Percentiles rank a stretch among this genome's conserved stretches.
phyloP scores from a whole-genome alignment of 208 protist genomes.

The Trypanosoma mega region DNA sequence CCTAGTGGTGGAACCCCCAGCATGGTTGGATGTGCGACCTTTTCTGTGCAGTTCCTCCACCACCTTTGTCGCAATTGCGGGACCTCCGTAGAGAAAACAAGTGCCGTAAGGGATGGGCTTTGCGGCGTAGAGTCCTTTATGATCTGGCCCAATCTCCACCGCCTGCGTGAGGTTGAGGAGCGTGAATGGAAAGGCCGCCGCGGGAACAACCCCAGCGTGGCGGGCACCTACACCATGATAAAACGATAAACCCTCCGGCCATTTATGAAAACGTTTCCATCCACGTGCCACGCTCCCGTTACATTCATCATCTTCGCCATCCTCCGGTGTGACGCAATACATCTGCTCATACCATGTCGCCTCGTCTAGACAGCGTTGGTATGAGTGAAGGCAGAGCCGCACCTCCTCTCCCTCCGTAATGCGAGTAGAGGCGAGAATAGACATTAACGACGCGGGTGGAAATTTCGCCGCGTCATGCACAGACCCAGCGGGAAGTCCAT shows the following conservation, averaged over 20 bases:
- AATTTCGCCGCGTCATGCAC: conserved; percentile 12
- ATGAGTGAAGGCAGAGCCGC: conserved; percentile 71
- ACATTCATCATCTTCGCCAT: neutral
- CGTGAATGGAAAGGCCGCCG: conserved; percentile 76
- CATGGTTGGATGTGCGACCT: too few relatives aligned
- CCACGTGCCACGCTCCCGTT: conserved; percentile 36
- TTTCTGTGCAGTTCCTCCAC: conserved; percentile 32
- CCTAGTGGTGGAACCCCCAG: too few relatives aligned
- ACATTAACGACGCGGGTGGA: conserved; percentile 64
- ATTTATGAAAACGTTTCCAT: conserved; percentile 50
- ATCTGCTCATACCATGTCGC: conserved; percentile 57
- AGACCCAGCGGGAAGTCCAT: conserved; percentile 37
- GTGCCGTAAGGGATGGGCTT: conserved; percentile 70
- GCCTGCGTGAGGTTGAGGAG: conserved; percentile 53
- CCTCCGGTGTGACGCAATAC: conserved; percentile 8
- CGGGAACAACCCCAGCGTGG: conserved; percentile 43
- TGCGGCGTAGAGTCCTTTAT: conserved; percentile 64
- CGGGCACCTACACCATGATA: conserved; percentile 76
- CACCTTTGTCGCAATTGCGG: conserved; percentile 52
- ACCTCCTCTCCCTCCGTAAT: conserved; percentile 51
- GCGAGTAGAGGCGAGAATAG: conserved; percentile 54
- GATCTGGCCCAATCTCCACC: conserved; percentile 52
- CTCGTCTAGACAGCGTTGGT: conserved; percentile 83
- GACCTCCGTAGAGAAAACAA: conserved; percentile 78
- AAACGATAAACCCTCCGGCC: conserved; percentile 53